phyloP scores from a whole-genome alignment of 1,139 yeast species.

The Yamadazyma atlantica region DNA sequence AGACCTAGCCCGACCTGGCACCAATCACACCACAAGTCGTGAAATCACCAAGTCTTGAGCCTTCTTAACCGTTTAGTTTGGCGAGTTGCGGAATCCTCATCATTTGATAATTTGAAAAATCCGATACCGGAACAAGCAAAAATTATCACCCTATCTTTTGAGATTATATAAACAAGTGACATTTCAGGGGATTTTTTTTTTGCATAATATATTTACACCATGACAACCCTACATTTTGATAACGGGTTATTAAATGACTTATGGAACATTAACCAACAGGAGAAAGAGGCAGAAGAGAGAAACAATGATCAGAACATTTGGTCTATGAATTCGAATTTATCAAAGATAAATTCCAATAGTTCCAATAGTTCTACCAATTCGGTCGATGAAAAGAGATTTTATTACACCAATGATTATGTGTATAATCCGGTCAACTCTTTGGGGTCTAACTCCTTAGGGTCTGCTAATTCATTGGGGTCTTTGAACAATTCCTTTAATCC shows the following conservation, averaged over 20 bases:
- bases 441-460: constrained; percentile 4
- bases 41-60: no score
- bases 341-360: constrained; percentile 6
- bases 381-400: not conserved
- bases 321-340: constrained; percentile 2
- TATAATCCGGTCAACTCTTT: constrained; percentile 3
- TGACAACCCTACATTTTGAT: constrained; percentile 4
- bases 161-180: not conserved
- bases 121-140: constrained; percentile 14
- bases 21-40: not conserved
- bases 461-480: constrained; percentile 1
- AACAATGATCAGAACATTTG: constrained; percentile 5
- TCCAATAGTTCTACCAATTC: constrained; percentile 8
- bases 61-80: no score
- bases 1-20: not conserved
- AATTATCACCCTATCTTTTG: constrained; percentile 1
- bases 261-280: constrained; percentile 10
- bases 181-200: not conserved
- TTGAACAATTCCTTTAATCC: not conserved
- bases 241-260: constrained; percentile 13
- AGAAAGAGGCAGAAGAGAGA: not conserved
- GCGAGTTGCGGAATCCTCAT: no score
- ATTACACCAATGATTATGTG: constrained; percentile 1
- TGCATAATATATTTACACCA: not conserved
- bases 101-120: constrained; percentile 1